Conservation (phyloP, 164 flowering plant genomes). For the Berberis thunbergii region DNA sequence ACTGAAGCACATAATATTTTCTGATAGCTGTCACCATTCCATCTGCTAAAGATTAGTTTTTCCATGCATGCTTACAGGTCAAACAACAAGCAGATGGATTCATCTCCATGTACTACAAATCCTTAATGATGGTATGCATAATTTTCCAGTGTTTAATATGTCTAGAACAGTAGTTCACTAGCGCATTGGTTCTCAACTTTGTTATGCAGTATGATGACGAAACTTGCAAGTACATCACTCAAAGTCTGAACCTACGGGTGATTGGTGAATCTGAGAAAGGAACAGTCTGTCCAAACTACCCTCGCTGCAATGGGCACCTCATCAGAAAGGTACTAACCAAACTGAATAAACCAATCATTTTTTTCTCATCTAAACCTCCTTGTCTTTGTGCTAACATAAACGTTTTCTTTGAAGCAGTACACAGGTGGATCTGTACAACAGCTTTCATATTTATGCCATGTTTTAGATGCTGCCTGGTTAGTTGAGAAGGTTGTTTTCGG, state of each 20-base stretch:
- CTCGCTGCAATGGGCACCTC: constrained; percentile 84
- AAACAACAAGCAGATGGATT: constrained; percentile 80
- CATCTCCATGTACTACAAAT: constrained; percentile 63
- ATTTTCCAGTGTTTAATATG: not conserved
- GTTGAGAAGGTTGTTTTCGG: constrained; percentile 56
- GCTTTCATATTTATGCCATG: constrained; percentile 69
- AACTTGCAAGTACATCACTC: constrained; percentile 77
- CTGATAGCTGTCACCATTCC: not conserved
- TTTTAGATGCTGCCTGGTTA: constrained; percentile 65
- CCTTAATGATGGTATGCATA: constrained; percentile 60
- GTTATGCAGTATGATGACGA: constrained; percentile 84
- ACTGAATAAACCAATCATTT: not conserved
- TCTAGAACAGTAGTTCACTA: not conserved
- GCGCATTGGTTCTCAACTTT: not conserved
- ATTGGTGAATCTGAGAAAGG: constrained; percentile 84
- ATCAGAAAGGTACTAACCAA: constrained; percentile 48
- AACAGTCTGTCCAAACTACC: constrained; percentile 87
- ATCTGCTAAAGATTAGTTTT: not conserved
- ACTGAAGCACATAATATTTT: not conserved
- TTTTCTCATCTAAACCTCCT: not conserved
- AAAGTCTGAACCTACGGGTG: constrained; percentile 59
- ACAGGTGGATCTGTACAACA: constrained; percentile 85
- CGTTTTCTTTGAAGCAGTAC: constrained; percentile 33
- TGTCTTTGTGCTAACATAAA: too few relatives aligned
- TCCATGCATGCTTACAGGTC: constrained; percentile 38